Evolutionary conservation across 2,329 filamentous ascomycete genomes (phyloP).

Genomic region (Beauveria medogensis): DNA sequence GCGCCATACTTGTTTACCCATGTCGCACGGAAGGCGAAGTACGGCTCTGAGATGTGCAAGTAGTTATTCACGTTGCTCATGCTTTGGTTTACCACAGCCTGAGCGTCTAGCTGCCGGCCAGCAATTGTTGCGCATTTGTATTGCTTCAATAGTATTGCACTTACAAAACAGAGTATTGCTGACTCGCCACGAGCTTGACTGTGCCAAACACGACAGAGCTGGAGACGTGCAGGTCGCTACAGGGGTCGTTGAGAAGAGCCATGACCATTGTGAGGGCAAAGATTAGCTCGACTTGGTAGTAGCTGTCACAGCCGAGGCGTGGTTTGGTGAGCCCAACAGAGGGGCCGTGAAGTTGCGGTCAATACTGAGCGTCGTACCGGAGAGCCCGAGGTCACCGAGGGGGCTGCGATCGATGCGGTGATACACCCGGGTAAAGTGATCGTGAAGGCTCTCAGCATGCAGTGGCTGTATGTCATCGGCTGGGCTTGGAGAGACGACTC

Average conservation of each 20-base stretch:
- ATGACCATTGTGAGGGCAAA: conserved; percentile 5
- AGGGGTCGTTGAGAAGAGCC: conserved; percentile 10
- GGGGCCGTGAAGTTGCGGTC: conserved; percentile 7
- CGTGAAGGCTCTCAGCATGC: conserved; percentile 6
- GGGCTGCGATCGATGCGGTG: conserved; percentile 7
- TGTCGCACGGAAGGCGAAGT: too few relatives aligned
- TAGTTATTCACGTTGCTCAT: neutral
- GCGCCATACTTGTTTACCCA: too few relatives aligned
- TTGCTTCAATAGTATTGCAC: neutral
- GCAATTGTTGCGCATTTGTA: too few relatives aligned
- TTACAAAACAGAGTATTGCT: neutral
- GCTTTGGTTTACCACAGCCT: neutral
- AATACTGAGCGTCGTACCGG: conserved; percentile 3
- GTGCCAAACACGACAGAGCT: conserved; percentile 10
- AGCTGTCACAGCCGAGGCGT: conserved; percentile 2
- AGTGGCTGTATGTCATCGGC: neutral
- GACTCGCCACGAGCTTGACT: neutral
- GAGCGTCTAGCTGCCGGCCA: neutral
- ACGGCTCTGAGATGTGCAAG: too few relatives aligned
- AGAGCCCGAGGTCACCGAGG: conserved; percentile 9
- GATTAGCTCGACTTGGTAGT: conserved; percentile 10
- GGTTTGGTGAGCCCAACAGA: conserved; percentile 7
- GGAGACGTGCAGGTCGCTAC: conserved; percentile 11
- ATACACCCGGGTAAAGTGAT: conserved; percentile 4
- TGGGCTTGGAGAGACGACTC: conserved; percentile 3